These are phyloP conservation scores for Tilletia caries DNA, from an alignment of 1,284 basidiomycete genomes.

Conservation along the genomic window DNA sequence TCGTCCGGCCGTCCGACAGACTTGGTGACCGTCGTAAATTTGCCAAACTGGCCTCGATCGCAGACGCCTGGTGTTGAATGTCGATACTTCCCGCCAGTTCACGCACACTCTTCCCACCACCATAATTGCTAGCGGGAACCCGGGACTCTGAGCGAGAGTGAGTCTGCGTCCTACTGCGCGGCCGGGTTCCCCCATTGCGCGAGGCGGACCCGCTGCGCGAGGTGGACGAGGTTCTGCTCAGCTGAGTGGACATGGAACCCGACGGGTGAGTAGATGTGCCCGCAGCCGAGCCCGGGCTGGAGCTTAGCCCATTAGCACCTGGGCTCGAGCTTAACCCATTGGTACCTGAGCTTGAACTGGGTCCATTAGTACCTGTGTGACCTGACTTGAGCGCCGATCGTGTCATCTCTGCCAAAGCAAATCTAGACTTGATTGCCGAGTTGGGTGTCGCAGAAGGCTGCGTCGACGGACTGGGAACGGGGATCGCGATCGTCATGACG, in stretches of 20 bases:
- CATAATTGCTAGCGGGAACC: not conserved
- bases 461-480: not conserved
- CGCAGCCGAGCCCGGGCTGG: not conserved
- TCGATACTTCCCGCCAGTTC: not conserved
- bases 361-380: too few relatives aligned
- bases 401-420: not conserved
- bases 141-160: not conserved
- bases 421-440: not conserved
- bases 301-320: too few relatives aligned
- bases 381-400: not conserved
- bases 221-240: not conserved
- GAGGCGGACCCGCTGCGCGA: not conserved
- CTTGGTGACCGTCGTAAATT: not conserved
- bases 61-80: not conserved
- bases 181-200: not conserved
- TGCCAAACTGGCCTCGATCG: not conserved
- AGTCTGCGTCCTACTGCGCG: not conserved
- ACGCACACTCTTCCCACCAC: not conserved
- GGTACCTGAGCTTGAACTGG: too few relatives aligned
- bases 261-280: not conserved
- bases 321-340: too few relatives aligned
- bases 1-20: not conserved
- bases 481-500: not conserved
- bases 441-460: not conserved
- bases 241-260: not conserved